Evolutionary conservation across 352 stramenopile species (phyloP).

Genomic region (Blastocystis sp.): DNA sequence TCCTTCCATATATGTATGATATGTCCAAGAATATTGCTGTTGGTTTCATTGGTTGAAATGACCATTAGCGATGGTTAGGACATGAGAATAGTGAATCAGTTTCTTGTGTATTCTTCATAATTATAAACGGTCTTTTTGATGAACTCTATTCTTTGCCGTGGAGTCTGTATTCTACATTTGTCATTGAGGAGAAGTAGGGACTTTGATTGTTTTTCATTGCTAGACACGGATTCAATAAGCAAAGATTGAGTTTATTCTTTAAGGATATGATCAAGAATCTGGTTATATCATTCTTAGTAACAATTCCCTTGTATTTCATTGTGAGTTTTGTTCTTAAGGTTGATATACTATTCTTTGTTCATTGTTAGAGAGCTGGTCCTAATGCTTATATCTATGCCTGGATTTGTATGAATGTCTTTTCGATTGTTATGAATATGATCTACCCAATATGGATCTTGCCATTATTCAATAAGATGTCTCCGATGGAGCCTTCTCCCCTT

Average conservation of each 20-base stretch:
- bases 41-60: not conserved
- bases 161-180: conserved; percentile 77
- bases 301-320: not conserved
- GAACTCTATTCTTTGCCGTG: conserved; percentile 72
- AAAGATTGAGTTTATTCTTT: conserved; percentile 74
- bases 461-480: conserved; percentile 78
- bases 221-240: conserved; percentile 77
- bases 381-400: conserved; percentile 21
- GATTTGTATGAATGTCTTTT: conserved; percentile 69
- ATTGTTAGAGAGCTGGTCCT: not conserved
- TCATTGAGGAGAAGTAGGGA: conserved; percentile 70
- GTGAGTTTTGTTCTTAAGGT: conserved; percentile 29
- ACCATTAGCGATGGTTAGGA: not conserved
- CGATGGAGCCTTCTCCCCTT: conserved; percentile 69
- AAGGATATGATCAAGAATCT: conserved; percentile 75
- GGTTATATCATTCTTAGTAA: conserved; percentile 69
- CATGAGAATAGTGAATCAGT: not conserved
- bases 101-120: conserved; percentile 68
- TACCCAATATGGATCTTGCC: conserved; percentile 78
- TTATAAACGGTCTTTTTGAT: conserved; percentile 71
- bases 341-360: not conserved
- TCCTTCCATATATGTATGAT: conserved; percentile 29
- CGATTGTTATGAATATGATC: conserved; percentile 74
- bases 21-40: conserved; percentile 2
- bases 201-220: not conserved